Evolutionary conservation across 495 filamentous ascomycete genomes (phyloP).

Genomic region (Mytilinidion resinicola): DNA sequence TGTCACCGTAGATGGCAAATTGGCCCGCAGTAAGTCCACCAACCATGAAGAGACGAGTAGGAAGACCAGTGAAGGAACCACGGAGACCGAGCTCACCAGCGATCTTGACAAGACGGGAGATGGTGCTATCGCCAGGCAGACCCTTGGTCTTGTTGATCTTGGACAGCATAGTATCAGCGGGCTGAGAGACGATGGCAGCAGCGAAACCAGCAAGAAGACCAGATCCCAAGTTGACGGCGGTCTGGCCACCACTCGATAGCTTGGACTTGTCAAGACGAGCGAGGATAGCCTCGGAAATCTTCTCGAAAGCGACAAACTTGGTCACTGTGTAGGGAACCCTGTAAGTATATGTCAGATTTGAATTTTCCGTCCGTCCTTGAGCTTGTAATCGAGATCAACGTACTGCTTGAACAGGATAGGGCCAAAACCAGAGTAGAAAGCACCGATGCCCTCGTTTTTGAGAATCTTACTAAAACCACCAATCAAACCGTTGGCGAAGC

Average conservation of each 20-base stretch:
- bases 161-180: slow-evolving; percentile 96
- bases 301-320: slow-evolving; percentile 99
- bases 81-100: slow-evolving; percentile 85
- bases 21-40: slow-evolving; percentile 82
- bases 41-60: slow-evolving; percentile 84
- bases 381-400: slow-evolving; percentile 33
- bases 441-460: slow-evolving; percentile 39
- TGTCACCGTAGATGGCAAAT: slow-evolving; percentile 92
- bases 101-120: slow-evolving; percentile 89
- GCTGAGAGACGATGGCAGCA: slow-evolving; percentile 91
- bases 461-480: slow-evolving; percentile 39
- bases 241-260: slow-evolving; percentile 68
- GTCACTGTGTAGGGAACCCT: slow-evolving; percentile 99
- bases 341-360: neutral
- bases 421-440: slow-evolving; percentile 43
- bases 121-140: slow-evolving; percentile 89
- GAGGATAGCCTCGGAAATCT: slow-evolving; percentile 80
- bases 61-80: slow-evolving; percentile 86
- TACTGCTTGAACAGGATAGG: slow-evolving; percentile 55
- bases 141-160: slow-evolving; percentile 99
- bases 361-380: neutral
- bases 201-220: slow-evolving; percentile 98
- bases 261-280: slow-evolving; percentile 65
- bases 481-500: slow-evolving; percentile 40
- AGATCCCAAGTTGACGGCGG: slow-evolving; percentile 84